Evolutionary conservation across 1,284 basidiomycete species (phyloP), one percentile per base, ranked within the genome.

Genomic region (Crucibulum cyathiforme): DNA sequence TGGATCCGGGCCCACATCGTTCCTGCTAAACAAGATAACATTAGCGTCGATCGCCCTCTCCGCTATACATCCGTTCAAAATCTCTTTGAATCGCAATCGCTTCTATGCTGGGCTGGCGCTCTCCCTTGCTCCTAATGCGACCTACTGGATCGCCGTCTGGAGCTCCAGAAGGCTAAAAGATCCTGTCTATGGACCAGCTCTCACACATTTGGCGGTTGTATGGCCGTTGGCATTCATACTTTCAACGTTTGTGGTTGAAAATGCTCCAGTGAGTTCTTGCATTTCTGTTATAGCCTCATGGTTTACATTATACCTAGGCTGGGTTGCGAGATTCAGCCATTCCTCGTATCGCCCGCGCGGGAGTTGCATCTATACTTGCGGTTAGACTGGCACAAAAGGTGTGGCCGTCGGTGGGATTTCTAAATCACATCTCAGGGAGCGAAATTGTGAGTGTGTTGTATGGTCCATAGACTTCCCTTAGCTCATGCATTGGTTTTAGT

Each of bases 111-210:
- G 82, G 17, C 56, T 79, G 2, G 67, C 84, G 36, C 71, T 90
- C n/a, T 79, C 82, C 58, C 67, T 80, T 37, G 80, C 89, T 45
- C 89, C 92, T 1, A 80, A 85, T 62, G 79, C 85, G 12, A 83
- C 85, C 9, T 90, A 90, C 65, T 90, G 85, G 82, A 74, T 84
- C 31, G 82, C 86, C 31, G 81, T 83, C 19, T 83, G 80, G 73
- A 85, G 87, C 12, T 82, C 84, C 19, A 81, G 86, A 24, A 49
- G 7, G 61, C 71, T 74, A 63, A 77, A 77, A 36, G 79, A 84
- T 63, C 81, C 86, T 13, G 58, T 86, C n/a, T 73, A 80, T 68
- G 90, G 90, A 0, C 82, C 90, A 19, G 76, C 85, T 12, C 63
- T 83, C 8, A 85, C 87, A 1, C 90, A 93, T 73, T 64, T 76